These are phyloP conservation scores for Penicillium turbatum DNA, from an alignment of 495 filamentous ascomycete species.

Conservation along the genomic window DNA sequence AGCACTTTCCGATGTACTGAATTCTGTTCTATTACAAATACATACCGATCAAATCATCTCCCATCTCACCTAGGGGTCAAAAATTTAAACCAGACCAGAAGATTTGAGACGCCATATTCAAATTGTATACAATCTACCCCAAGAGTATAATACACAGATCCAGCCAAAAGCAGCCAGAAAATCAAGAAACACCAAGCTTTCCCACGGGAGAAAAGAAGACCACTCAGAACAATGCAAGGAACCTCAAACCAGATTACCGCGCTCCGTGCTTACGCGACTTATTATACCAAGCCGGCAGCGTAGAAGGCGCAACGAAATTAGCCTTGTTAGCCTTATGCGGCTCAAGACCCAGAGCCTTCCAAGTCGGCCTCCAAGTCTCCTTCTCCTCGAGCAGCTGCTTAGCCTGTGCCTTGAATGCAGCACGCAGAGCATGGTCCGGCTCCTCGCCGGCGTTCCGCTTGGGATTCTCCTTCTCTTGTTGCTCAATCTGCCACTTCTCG, in stretches of 20 bases:
- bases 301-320: background rate
- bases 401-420: conserved; percentile 49
- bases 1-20: conserved; percentile 9
- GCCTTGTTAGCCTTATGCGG: conserved; percentile 14
- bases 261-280: background rate
- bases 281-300: conserved; percentile 8
- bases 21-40: background rate
- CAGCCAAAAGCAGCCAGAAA: background rate
- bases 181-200: conserved; percentile 7
- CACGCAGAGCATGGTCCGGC: conserved; percentile 25
- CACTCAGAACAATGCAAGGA: conserved; percentile 6
- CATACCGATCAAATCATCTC: background rate
- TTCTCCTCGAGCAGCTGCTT: conserved; percentile 49
- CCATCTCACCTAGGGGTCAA: too few species aligned
- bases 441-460: conserved; percentile 28
- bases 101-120: conserved; percentile 1
- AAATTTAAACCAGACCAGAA: background rate
- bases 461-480: conserved; percentile 19
- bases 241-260: conserved; percentile 1
- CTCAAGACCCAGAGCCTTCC: conserved; percentile 41
- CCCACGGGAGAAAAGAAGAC: background rate
- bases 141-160: conserved; percentile 11
- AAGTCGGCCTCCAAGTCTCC: conserved; percentile 42
- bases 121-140: conserved; percentile 13
- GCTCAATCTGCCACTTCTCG: conserved; percentile 24